A percentile compares a stretch with the other conserved stretches of the same genome.
Evolutionary conservation across 1,284 basidiomycete species (phyloP).

Genomic region (Heterobasidion occidentale): DNA sequence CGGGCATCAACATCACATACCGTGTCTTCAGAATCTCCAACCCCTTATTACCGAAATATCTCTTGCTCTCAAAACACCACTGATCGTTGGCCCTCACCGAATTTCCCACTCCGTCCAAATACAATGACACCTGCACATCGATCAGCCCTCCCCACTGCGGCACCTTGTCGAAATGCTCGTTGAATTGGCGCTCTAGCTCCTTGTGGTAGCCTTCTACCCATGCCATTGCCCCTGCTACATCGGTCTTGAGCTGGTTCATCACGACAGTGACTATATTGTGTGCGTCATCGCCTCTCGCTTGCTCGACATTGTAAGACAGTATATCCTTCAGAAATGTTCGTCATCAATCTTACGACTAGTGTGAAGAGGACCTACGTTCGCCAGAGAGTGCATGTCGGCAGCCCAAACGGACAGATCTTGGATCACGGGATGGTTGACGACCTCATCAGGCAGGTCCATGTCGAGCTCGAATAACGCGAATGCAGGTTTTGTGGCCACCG

Average conservation of each 20-base stretch:
- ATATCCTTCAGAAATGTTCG: slow-evolving; percentile 23
- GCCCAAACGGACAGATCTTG: slow-evolving; percentile 21
- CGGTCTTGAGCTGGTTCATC: slow-evolving; percentile 27
- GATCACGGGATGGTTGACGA: slow-evolving; percentile 30
- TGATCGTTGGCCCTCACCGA: slow-evolving; percentile 33
- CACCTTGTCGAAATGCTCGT: slow-evolving; percentile 17
- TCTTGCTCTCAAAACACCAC: slow-evolving; percentile 34
- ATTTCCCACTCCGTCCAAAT: slow-evolving; percentile 32
- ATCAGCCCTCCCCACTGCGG: slow-evolving; percentile 25
- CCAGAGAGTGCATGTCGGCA: slow-evolving; percentile 34
- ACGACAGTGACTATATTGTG: slow-evolving; percentile 38
- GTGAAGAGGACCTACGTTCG: slow-evolving; percentile 23
- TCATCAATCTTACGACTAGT: background rate
- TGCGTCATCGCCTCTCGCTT: slow-evolving; percentile 31
- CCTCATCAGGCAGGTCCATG: slow-evolving; percentile 33
- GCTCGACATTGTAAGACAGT: slow-evolving; percentile 34
- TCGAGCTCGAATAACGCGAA: slow-evolving; percentile 29
- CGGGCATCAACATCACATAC: slow-evolving; percentile 7
- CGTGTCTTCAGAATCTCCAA: slow-evolving; percentile 20
- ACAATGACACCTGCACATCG: slow-evolving; percentile 22
- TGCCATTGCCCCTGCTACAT: slow-evolving; percentile 26
- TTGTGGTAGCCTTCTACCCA: slow-evolving; percentile 18
- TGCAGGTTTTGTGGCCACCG: slow-evolving; percentile 32
- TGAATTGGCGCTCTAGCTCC: slow-evolving; percentile 20
- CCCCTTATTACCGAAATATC: slow-evolving; percentile 32